A percentile compares a stretch with the other conserved stretches of the same genome.
Evolutionary conservation across 805 yeast species (phyloP).

Genomic region (Candida ipomoeae): DNA sequence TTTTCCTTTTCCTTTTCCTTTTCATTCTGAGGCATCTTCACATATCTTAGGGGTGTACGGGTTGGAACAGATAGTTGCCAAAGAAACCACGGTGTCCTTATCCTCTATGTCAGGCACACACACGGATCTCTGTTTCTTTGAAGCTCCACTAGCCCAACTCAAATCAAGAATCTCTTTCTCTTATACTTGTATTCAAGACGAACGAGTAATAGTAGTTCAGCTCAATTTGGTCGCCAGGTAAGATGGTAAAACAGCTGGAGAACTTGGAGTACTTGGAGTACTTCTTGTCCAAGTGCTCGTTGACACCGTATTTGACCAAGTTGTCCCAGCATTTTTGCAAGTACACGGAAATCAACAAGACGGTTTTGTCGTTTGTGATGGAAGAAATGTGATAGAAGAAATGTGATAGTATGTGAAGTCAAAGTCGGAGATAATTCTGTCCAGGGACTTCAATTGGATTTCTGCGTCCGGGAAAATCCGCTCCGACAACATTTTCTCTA

Average conservation of each 20-base stretch:
- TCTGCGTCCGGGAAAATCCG: constrained; percentile 46
- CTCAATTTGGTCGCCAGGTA: constrained; percentile 46
- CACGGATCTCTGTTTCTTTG: constrained; percentile 40
- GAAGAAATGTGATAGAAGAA: too few species aligned
- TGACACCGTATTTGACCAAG: constrained; percentile 62
- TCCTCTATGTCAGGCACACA: constrained; percentile 81
- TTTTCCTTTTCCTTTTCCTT: too few species aligned
- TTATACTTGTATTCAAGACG: constrained; percentile 65
- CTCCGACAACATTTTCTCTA: constrained; percentile 76
- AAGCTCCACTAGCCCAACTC: too few species aligned
- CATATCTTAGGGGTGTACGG: too few species aligned
- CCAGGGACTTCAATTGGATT: constrained; percentile 45
- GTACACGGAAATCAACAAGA: constrained; percentile 62
- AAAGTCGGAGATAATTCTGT: constrained; percentile 88
- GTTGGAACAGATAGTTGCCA: constrained; percentile 85
- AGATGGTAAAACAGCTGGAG: constrained; percentile 31
- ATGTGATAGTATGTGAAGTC: constrained; percentile 94
- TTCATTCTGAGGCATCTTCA: constrained; percentile 58
- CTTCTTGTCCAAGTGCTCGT: constrained; percentile 47
- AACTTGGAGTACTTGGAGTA: constrained; percentile 45
- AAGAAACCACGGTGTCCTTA: constrained; percentile 61
- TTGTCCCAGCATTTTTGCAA: constrained; percentile 80
- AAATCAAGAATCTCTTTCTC: too few species aligned
- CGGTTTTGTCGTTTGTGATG: constrained; percentile 61
- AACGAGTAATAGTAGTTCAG: constrained; percentile 79